phyloP scores from a whole-genome alignment of 169 alveolate genomes.

The Plasmodium fragile region DNA sequence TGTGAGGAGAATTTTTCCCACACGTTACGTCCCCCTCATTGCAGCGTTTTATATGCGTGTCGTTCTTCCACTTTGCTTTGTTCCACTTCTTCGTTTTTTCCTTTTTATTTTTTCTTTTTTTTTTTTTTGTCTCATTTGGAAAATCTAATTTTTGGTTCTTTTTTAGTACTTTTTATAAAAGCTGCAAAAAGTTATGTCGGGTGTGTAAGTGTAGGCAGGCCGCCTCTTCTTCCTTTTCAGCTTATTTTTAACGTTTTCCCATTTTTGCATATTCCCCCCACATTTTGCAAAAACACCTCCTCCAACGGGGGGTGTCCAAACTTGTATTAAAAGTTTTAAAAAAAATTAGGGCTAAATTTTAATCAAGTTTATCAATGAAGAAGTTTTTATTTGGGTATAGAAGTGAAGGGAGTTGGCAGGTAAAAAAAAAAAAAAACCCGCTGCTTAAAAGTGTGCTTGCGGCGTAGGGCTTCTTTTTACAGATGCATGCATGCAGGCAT shows the following conservation, averaged over 20 bases:
- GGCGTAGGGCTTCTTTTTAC: not conserved
- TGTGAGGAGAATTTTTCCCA: not conserved
- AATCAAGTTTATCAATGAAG: not conserved
- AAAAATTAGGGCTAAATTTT: not conserved
- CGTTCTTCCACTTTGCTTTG: not conserved
- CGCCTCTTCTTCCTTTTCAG: not conserved
- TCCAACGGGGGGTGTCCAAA: not conserved
- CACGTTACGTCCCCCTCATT: not conserved
- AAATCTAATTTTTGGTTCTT: not conserved
- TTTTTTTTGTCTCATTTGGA: slow-evolving; percentile 2
- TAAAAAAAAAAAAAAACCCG: not conserved
- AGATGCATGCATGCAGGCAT: not conserved
- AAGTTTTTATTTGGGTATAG: not conserved
- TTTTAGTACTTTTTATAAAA: not conserved
- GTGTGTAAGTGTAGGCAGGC: not conserved
- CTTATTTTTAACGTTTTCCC: not conserved
- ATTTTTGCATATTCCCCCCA: too few relatives aligned
- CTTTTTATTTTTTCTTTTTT: not conserved
- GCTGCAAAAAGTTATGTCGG: not conserved
- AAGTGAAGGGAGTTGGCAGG: not conserved
- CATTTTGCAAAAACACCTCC: too few relatives aligned
- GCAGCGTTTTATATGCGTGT: not conserved
- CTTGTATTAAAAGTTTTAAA: not conserved
- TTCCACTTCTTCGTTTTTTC: not conserved
- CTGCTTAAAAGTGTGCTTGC: not conserved